Evolutionary conservation across 202 grass and related monocot species (phyloP), one percentile per base, ranked within the genome.

Genomic region (Carex arenaria): DNA sequence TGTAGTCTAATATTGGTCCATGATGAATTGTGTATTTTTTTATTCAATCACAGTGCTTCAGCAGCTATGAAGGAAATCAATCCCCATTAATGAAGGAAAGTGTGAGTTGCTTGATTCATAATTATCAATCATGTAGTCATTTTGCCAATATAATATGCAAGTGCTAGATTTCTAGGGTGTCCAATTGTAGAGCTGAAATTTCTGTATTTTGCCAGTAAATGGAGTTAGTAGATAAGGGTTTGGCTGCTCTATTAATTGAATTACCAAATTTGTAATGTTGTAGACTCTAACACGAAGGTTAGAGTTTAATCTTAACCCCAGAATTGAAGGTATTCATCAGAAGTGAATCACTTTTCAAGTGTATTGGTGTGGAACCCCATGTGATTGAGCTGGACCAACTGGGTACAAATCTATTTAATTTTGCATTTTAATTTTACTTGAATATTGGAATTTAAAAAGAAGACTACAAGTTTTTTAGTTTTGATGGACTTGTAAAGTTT

Each of bases 361-460:
- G 90, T 57, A 87, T 97, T 26, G 89, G 94, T 56, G 92, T 91
- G 31, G 52, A 88, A 43, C 85, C 90, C 28, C 86, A 89, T 45
- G 92, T 94, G 60, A 90, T 98, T 53, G 95, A 98, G 89, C 89
- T 98, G 18, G 95, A 98, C 87, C 84, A 87, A 61, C 89, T 98
- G 1, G 92, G 94, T 97, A 70, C 79, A 78, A 61, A 30, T 67
- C 45, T 36, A 62, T 83, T 20, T 15, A 17, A 3, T 49, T 71
- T 53, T 88, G 23, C 7, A 8, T 18, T 52, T 13, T 14, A 49
- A 15, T 45, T 68, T 26, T 51, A 54, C 31, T 71, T 60, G 7
- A 23, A 65, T 31, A 76, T 53, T 55, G n/a, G 18, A 76, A 53
- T 55, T 54, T 54, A 31, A 45, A 76, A 26, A 52, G 71, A 59